A percentile compares a stretch with the other conserved stretches of the same genome.
phyloP scores from a whole-genome alignment of 495 filamentous ascomycete species.

The Coniosporium apollinis region DNA sequence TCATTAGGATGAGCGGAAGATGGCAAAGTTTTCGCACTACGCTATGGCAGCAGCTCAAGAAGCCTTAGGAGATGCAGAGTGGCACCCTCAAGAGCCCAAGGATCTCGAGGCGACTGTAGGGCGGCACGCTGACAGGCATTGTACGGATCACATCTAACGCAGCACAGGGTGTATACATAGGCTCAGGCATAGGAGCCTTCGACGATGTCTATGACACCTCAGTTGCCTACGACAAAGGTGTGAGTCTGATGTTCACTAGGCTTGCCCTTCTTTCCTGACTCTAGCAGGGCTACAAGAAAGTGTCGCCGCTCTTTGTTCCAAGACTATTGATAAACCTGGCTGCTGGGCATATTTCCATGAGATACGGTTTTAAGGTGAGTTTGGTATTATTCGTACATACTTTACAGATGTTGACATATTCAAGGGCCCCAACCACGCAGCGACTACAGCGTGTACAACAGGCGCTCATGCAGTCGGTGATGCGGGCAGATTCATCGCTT shows the following conservation, averaged over 20 bases:
- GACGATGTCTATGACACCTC: conserved; percentile 77
- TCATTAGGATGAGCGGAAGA: conserved; percentile 53
- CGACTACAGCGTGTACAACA: conserved; percentile 88
- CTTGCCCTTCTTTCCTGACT: neutral
- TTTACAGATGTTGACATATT: neutral
- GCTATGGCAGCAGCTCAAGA: conserved; percentile 76
- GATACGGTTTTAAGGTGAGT: conserved; percentile 57
- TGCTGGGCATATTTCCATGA: conserved; percentile 88
- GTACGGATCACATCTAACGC: neutral
- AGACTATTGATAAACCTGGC: conserved; percentile 85
- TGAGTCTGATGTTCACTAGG: no score
- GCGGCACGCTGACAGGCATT: neutral
- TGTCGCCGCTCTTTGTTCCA: conserved; percentile 84
- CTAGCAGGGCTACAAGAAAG: conserved; percentile 67
- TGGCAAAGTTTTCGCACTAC: conserved; percentile 87
- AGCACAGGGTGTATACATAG: conserved; percentile 63
- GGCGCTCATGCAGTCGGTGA: conserved; percentile 90
- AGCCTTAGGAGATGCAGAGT: conserved; percentile 69
- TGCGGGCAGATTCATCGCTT: conserved; percentile 75
- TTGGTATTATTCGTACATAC: neutral
- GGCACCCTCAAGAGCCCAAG: conserved; percentile 44
- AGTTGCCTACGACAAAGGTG: conserved; percentile 55
- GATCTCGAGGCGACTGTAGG: conserved; percentile 52
- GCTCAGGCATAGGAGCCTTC: conserved; percentile 91
- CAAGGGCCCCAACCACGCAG: conserved; percentile 77